Percentiles rank a stretch among this genome's conserved stretches.
These are phyloP conservation scores for Penicillium longicatenatum DNA, from an alignment of 495 filamentous ascomycete genomes.

Conservation along the genomic window DNA sequence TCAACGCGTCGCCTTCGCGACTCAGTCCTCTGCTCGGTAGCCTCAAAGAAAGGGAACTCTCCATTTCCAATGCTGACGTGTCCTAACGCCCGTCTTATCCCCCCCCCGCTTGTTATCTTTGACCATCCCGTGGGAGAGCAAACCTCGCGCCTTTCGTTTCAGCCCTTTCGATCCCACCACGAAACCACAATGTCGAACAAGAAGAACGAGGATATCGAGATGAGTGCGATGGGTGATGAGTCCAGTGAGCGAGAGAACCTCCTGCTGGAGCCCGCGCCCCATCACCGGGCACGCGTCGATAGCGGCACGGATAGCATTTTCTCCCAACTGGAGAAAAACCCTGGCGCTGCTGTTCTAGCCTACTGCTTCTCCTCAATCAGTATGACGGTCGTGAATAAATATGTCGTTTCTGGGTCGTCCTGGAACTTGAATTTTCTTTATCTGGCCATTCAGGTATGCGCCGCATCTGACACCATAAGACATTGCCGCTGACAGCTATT, in stretches of 20 bases:
- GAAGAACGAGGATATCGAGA: not conserved
- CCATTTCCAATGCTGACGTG: too few relatives aligned
- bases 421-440: conserved; percentile 4
- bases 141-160: not conserved
- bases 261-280: not conserved
- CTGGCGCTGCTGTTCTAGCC: not conserved
- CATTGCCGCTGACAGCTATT: not conserved
- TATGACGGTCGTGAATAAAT: conserved; percentile 2
- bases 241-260: not conserved
- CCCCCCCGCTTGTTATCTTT: not conserved
- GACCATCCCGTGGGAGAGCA: not conserved
- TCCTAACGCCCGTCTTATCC: too few relatives aligned
- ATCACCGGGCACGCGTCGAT: not conserved
- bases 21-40: not conserved
- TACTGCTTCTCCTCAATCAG: conserved; percentile 1
- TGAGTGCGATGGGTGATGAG: not conserved
- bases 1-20: not conserved
- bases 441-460: conserved; percentile 2
- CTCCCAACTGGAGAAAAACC: not conserved
- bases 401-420: not conserved
- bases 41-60: too few relatives aligned
- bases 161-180: not conserved
- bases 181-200: not conserved
- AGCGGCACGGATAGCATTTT: not conserved
- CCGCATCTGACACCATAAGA: not conserved